A percentile compares a stretch with the other conserved stretches of the same genome.
Conservation (phyloP, 306 rosid species). For the Canavalia gladiata region DNA sequence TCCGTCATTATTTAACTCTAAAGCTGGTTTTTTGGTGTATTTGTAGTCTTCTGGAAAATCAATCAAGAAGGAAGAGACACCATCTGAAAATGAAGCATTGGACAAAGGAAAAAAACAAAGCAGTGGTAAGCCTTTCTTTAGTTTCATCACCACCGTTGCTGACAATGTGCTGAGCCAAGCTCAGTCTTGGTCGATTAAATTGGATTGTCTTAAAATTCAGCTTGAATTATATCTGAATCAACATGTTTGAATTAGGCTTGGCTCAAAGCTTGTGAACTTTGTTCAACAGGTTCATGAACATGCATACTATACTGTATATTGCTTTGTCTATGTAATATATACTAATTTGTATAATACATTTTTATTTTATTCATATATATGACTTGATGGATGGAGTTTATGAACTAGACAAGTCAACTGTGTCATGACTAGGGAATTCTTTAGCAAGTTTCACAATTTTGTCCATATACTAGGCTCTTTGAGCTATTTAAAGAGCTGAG, state of each 20-base stretch:
- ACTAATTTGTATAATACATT: neutral
- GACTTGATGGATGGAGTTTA: neutral
- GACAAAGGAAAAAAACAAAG: conserved; percentile 59
- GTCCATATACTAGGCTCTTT: conserved; percentile 9
- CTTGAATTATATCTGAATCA: neutral
- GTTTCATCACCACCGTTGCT: conserved; percentile 36
- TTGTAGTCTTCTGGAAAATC: conserved; percentile 88
- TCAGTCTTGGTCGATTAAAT: conserved; percentile 6
- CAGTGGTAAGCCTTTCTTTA: conserved; percentile 55
- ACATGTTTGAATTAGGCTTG: too few relatives aligned
- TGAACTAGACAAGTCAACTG: conserved; percentile 2
- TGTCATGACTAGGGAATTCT: conserved; percentile 6
- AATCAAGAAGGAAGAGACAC: conserved; percentile 64
- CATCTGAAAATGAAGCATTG: conserved; percentile 53
- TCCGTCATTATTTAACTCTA: conserved; percentile 22
- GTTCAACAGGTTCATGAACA: conserved; percentile 11
- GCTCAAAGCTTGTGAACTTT: neutral
- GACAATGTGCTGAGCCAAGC: conserved; percentile 21
- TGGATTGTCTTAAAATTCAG: conserved; percentile 19
- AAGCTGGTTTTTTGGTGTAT: conserved; percentile 40
- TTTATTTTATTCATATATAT: neutral
- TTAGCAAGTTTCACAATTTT: conserved; percentile 12
- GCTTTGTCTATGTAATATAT: neutral
- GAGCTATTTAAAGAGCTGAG: conserved; percentile 6
- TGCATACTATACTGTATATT: neutral